Percentiles rank a stretch among this genome's conserved stretches.
phyloP scores from a whole-genome alignment of 495 filamentous ascomycete species.

The Penicillium subrubescens region DNA sequence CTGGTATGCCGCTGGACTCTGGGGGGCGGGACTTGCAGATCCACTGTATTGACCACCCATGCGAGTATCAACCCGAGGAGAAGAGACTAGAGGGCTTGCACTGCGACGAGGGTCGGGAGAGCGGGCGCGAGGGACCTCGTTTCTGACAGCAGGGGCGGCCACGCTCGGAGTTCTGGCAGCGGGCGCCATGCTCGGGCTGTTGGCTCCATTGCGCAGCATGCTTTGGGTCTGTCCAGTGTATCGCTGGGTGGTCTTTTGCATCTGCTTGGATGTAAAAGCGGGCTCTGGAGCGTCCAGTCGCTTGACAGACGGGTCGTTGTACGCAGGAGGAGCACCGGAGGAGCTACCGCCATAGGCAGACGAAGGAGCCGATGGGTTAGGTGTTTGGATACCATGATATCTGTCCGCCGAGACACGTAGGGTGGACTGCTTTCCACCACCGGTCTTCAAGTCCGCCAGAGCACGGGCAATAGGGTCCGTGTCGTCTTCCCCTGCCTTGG shows the following conservation, averaged over 20 bases:
- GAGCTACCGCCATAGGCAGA: slow-evolving; percentile 61
- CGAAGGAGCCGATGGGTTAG: slow-evolving; percentile 71
- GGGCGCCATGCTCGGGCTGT: slow-evolving; percentile 31
- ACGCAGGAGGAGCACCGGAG: slow-evolving; percentile 69
- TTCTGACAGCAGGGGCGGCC: slow-evolving; percentile 29
- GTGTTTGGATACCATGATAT: slow-evolving; percentile 74
- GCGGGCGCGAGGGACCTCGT: slow-evolving; percentile 46
- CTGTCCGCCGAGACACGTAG: slow-evolving; percentile 87
- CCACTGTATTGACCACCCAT: slow-evolving; percentile 39
- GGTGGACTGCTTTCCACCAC: slow-evolving; percentile 71
- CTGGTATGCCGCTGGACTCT: slow-evolving; percentile 41
- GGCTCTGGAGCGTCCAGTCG: slow-evolving; percentile 88
- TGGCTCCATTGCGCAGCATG: slow-evolving; percentile 65
- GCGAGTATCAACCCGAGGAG: slow-evolving; percentile 41
- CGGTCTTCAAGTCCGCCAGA: slow-evolving; percentile 87
- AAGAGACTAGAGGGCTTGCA: slow-evolving; percentile 50
- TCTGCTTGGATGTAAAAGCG: slow-evolving; percentile 86
- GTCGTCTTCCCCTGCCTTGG: slow-evolving; percentile 48
- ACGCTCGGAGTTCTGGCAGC: slow-evolving; percentile 32
- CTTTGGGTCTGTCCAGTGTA: slow-evolving; percentile 81
- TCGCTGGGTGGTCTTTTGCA: slow-evolving; percentile 89
- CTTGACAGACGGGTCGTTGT: slow-evolving; percentile 71
- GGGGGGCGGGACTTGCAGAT: slow-evolving; percentile 35
- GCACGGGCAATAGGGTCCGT: slow-evolving; percentile 90
- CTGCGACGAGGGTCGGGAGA: slow-evolving; percentile 52